Evolutionary conservation across 116 monocot species (phyloP).

Genomic region (Phalaenopsis hybrid): DNA sequence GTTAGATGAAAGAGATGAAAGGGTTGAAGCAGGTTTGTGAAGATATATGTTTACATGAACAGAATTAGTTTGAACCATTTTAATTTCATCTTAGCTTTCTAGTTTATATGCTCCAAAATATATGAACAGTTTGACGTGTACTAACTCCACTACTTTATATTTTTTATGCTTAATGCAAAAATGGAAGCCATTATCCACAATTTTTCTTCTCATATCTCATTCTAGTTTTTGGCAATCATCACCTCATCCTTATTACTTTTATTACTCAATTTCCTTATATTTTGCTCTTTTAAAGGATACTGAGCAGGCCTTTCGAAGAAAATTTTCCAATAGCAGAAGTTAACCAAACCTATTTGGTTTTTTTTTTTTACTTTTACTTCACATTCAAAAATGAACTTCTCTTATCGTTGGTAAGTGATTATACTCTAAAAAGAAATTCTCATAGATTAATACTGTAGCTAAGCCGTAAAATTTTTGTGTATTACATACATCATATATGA

Average conservation of each 20-base stretch:
- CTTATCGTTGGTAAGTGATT: not conserved
- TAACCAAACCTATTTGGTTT: not conserved
- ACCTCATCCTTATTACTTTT: not conserved
- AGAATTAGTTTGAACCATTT: not conserved
- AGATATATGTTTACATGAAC: not conserved
- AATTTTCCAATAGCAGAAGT: not conserved
- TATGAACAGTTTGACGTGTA: not conserved
- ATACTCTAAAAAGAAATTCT: not conserved
- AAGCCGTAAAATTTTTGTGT: not conserved
- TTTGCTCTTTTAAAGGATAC: not conserved
- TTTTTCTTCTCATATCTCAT: not conserved
- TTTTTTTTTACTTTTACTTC: not conserved
- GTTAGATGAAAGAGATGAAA: slow-evolving; percentile 33
- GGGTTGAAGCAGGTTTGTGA: slow-evolving; percentile 35
- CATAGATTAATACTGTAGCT: not conserved
- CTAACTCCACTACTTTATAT: not conserved
- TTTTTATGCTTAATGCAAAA: not conserved
- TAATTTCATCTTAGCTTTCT: not conserved
- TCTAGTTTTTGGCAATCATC: not conserved
- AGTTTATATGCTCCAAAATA: not conserved
- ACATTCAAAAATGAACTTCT: not conserved
- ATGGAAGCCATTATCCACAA: not conserved
- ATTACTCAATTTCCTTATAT: not conserved
- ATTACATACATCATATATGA: not conserved
- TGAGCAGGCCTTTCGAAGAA: not conserved